Percentiles rank a stretch among this genome's conserved stretches.
phyloP scores from a whole-genome alignment of 768 basidiomycete species.

The Tremella mesenterica region DNA sequence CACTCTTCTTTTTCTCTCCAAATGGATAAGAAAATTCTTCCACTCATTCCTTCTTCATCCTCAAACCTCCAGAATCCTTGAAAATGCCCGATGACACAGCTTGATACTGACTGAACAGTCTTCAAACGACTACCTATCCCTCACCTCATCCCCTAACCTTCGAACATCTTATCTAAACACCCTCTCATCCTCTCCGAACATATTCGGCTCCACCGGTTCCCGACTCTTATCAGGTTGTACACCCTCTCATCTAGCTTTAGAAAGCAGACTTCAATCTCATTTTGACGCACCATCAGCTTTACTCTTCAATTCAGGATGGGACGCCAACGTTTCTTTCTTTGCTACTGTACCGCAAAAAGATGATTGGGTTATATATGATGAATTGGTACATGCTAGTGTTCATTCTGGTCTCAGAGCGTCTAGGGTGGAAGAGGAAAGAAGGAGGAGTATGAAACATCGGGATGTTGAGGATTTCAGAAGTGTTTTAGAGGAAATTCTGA shows the following conservation, averaged over 20 bases:
- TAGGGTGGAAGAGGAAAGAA: conserved; percentile 37
- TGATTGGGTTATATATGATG: conserved; percentile 74
- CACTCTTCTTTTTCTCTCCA: too few relatives aligned
- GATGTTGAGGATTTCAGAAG: conserved; percentile 51
- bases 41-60: not conserved
- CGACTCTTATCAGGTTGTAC: conserved; percentile 70
- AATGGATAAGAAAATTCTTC: too few relatives aligned
- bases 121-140: conserved; percentile 89
- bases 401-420: conserved; percentile 79
- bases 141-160: conserved; percentile 56
- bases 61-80: not conserved
- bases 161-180: conserved; percentile 55
- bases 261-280: conserved; percentile 58
- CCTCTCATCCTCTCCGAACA: conserved; percentile 50
- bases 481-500: conserved; percentile 49
- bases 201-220: conserved; percentile 82
- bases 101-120: too few relatives aligned
- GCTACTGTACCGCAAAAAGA: conserved; percentile 64
- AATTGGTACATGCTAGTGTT: conserved; percentile 80
- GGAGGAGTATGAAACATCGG: conserved; percentile 65
- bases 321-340: conserved; percentile 85
- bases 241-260: conserved; percentile 59
- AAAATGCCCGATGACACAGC: not conserved
- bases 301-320: conserved; percentile 86
- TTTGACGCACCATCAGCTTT: conserved; percentile 61